Percentiles rank a stretch among this genome's conserved stretches.
Conservation (phyloP, 139 green algal species). For the Pseudopediastrum boryanum region DNA sequence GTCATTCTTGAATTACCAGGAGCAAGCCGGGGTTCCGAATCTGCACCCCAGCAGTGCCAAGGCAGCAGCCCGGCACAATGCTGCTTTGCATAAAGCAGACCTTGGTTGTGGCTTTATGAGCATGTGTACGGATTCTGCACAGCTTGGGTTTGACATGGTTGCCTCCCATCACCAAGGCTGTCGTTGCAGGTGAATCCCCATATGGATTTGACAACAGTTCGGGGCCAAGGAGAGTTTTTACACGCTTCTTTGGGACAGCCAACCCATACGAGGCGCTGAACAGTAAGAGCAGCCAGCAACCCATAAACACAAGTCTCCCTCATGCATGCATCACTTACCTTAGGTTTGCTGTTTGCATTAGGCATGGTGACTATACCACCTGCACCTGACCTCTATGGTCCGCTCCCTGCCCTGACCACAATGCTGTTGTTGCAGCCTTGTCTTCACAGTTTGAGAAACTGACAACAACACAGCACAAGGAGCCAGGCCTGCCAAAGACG, state of each 20-base stretch:
- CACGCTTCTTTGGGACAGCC: constrained; percentile 78
- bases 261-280: constrained; percentile 82
- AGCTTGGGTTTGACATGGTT: not conserved
- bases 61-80: not conserved
- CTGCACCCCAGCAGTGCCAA: not conserved
- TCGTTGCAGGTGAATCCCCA: constrained; percentile 8
- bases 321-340: not conserved
- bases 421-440: constrained; percentile 50
- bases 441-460: constrained; percentile 61
- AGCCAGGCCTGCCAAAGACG: constrained; percentile 28
- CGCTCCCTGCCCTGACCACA: too few relatives aligned
- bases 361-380: too few relatives aligned
- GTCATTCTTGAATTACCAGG: constrained; percentile 10
- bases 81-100: not conserved
- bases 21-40: not conserved
- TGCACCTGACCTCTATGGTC: too few relatives aligned
- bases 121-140: not conserved
- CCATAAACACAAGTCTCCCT: not conserved
- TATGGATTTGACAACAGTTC: constrained; percentile 52
- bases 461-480: constrained; percentile 57
- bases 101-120: not conserved
- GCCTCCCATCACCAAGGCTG: not conserved
- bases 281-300: constrained; percentile 27
- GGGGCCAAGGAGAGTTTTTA: constrained; percentile 60
- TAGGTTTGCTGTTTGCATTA: too few relatives aligned